Evolutionary conservation across 1,284 basidiomycete genomes (phyloP).

Genomic region (Gastroboletus turbinatus): DNA sequence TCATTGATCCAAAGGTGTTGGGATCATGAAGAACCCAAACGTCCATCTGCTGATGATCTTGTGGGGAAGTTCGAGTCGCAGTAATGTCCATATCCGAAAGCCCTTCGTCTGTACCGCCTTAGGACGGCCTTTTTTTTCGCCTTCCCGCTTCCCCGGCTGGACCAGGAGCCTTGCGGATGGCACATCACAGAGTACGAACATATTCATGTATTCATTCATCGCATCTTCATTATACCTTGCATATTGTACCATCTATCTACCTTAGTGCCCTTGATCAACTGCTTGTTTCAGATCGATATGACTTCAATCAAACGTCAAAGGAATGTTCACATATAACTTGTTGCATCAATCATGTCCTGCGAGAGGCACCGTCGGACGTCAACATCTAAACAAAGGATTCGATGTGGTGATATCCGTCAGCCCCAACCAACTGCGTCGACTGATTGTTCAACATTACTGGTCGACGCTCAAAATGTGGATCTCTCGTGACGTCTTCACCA

Average conservation of each 20-base stretch:
- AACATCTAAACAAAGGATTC: no score
- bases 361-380: no score
- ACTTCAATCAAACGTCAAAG: no score
- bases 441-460: no score
- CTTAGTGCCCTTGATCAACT: not conserved
- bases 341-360: no score
- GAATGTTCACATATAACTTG: no score
- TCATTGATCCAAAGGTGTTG: constrained; percentile 23
- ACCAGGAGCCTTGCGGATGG: not conserved
- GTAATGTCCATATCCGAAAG: not conserved
- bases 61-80: constrained; percentile 7
- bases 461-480: not conserved
- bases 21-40: constrained; percentile 16
- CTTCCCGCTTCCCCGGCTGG: not conserved
- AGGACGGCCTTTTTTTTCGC: no score
- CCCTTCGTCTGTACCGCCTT: not conserved
- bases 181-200: not conserved
- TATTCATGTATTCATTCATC: not conserved
- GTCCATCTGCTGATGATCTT: constrained; percentile 19
- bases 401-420: no score
- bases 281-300: not conserved
- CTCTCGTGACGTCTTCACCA: not conserved
- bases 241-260: not conserved
- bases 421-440: no score
- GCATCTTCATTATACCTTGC: not conserved